These are phyloP conservation scores for Scenedesmus sp. DNA, from an alignment of 163 green algal genomes.

Conservation along the genomic window DNA sequence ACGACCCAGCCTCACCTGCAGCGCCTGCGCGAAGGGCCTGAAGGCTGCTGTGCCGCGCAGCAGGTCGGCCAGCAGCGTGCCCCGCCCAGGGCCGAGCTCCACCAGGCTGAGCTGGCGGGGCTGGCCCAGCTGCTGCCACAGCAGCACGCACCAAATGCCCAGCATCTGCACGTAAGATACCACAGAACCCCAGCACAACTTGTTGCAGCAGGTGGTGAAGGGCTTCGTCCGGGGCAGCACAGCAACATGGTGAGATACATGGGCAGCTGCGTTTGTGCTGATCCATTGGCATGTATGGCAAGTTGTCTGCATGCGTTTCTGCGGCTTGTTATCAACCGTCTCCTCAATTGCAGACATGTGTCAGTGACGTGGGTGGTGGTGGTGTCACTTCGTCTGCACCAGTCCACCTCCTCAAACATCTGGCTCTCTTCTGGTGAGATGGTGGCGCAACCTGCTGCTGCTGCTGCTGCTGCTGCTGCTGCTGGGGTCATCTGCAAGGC, in stretches of 20 bases:
- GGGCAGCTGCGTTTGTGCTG: too few species aligned
- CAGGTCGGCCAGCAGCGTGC: slow-evolving; percentile 97
- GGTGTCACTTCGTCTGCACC: not conserved
- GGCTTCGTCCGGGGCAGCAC: too few species aligned
- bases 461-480: not conserved
- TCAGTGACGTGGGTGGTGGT: too few species aligned
- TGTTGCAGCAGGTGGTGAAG: too few species aligned
- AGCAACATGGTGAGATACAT: too few species aligned
- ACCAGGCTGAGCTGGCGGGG: slow-evolving; percentile 85
- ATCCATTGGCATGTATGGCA: too few species aligned
- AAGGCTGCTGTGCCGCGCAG: slow-evolving; percentile 85
- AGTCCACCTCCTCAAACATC: slow-evolving; percentile 95
- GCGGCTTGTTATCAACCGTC: too few species aligned
- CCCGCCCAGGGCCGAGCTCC: slow-evolving; percentile 95
- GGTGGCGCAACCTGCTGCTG: slow-evolving; percentile 89
- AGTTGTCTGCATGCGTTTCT: too few species aligned
- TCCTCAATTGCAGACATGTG: too few species aligned
- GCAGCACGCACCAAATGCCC: slow-evolving; percentile 91
- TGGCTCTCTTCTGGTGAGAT: slow-evolving; percentile 98
- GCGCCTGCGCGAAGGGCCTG: slow-evolving; percentile 64
- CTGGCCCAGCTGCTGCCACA: slow-evolving; percentile 86
- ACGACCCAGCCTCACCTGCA: slow-evolving; percentile 59
- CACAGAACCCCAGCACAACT: too few species aligned
- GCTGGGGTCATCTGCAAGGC: not conserved
- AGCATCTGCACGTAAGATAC: slow-evolving; percentile 95